These are phyloP conservation scores for Xylaria hypoxylon DNA, from an alignment of 2,329 filamentous ascomycete genomes.

Conservation along the genomic window DNA sequence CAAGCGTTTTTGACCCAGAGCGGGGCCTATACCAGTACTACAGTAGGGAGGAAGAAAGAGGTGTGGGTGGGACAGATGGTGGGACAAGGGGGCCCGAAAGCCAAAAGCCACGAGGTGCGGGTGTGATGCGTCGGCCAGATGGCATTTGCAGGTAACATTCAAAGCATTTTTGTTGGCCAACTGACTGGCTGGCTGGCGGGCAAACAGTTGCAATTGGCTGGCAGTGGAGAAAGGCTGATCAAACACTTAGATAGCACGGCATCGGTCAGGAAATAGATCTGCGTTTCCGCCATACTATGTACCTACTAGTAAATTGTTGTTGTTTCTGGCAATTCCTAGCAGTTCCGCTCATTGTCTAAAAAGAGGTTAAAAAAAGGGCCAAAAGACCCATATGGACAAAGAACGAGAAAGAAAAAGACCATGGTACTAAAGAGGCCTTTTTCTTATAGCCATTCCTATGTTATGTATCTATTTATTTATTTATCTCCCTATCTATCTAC, in stretches of 20 bases:
- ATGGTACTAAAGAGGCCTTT: neutral
- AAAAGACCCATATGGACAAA: slow-evolving; percentile 2
- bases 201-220: slow-evolving; percentile 17
- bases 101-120: slow-evolving; percentile 35
- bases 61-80: slow-evolving; percentile 28
- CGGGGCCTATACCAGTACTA: too few species aligned
- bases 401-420: neutral
- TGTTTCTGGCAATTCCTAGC: slow-evolving; percentile 11
- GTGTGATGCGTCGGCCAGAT: slow-evolving; percentile 18
- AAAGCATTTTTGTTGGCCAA: slow-evolving; percentile 8
- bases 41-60: neutral
- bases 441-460: neutral
- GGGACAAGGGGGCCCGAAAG: slow-evolving; percentile 14
- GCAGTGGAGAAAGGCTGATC: slow-evolving; percentile 21
- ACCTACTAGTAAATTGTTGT: too few species aligned
- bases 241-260: slow-evolving; percentile 21
- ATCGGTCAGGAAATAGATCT: slow-evolving; percentile 16
- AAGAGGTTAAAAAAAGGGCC: neutral
- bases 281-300: neutral
- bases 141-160: slow-evolving; percentile 17
- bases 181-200: neutral
- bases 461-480: too few species aligned
- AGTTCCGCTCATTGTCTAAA: slow-evolving; percentile 6
- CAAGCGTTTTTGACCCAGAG: slow-evolving; percentile 16
- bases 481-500: neutral